Conservation (phyloP, 352 stramenopile species). For the Aphanomyces stellatus region DNA sequence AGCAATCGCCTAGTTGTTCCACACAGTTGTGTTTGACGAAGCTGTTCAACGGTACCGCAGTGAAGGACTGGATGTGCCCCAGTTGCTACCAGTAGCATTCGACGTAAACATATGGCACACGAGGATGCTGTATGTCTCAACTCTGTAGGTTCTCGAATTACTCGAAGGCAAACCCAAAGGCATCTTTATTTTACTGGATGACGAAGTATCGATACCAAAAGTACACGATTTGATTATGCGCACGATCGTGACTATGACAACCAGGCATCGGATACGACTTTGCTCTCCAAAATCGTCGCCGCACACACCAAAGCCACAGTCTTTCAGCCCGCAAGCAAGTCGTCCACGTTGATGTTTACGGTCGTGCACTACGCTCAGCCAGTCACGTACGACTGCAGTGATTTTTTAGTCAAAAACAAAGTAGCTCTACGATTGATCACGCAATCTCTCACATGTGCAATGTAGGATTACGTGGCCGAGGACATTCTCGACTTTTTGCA, state of each 20-base stretch:
- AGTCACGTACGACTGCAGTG: conserved; percentile 89
- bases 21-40: conserved; percentile 18
- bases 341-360: conserved; percentile 53
- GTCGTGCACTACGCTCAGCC: conserved; percentile 94
- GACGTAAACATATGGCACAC: background rate
- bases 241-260: too few species aligned
- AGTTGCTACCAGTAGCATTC: background rate
- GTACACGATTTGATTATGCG: too few species aligned
- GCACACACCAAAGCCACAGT: background rate
- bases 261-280: background rate
- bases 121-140: background rate
- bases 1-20: background rate
- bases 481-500: conserved; percentile 10
- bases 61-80: conserved; percentile 15
- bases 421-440: conserved; percentile 69
- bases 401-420: conserved; percentile 96
- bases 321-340: background rate
- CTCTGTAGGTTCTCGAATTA: background rate
- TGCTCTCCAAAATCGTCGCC: background rate
- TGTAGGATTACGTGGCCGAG: conserved; percentile 7
- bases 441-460: background rate
- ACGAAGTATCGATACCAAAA: conserved; percentile 1
- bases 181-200: background rate
- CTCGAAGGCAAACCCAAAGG: background rate
- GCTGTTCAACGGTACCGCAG: conserved; percentile 6